Evolutionary conservation across 257 asterid species (phyloP), one percentile per base, ranked within the genome.

Genomic region (Catharanthus roseus): DNA sequence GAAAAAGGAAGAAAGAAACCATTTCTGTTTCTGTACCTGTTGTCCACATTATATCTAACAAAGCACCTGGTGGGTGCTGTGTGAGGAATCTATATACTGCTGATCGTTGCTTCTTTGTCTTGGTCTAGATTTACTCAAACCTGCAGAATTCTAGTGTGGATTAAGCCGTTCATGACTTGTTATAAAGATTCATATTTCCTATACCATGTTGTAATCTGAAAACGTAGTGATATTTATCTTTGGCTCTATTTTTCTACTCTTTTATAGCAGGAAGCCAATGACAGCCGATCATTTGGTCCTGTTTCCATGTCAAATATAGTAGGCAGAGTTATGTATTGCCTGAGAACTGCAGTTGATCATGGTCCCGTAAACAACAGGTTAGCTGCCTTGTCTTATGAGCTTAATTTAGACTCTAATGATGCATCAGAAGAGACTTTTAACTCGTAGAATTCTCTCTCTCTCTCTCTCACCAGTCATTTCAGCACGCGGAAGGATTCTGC

Each of bases 281-380:
- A 91, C 74, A 91, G 97, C 80, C 88, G 96, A 28, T 75, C 87
- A 9, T 91, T 91, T 83, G 97, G 97, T 28, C 97, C 97, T n/a
- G 83, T 91, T 69, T 75, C 85, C 42, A 84, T 86, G 88, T 76
- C 80, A 31, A 77, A 76, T 85, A 87, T 91, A 70, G 79, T 89
- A 41, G 97, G 97, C 60, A 80, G 97, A 77, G 97, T 80, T 74
- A 79, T 91, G 75, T 91, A 91, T 77, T 85, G 89, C 82, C 85
- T 91, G 49, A 85, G 88, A 75, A 86, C 78, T 39, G 96, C 95
- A 6, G 90, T 82, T 65, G 97, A 89, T 77, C 97, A 91, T 54
- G 95, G 95, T 60, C 93, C 93, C 58, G 86, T 89, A 49, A 80
- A 81, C 73, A 91, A 91, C 74, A 91, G 97, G 97, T 91, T 65